Conservation (phyloP, 116 monocot genomes). For the Cymodocea nodosa region DNA sequence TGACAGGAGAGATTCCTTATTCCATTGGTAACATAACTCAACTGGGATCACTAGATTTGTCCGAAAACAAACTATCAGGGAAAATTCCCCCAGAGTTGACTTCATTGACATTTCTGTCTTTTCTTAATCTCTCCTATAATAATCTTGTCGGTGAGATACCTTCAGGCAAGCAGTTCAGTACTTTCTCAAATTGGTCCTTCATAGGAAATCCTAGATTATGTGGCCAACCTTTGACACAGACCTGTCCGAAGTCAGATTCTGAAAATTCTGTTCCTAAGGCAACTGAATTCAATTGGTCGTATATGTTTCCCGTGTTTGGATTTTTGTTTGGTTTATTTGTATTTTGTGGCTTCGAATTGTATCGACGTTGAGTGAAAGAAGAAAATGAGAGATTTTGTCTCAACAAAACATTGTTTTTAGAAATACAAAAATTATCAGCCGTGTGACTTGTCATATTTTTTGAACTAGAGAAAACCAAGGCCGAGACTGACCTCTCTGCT, state of each 20-base stretch:
- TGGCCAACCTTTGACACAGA: conserved; percentile 27
- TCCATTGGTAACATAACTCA: conserved; percentile 29
- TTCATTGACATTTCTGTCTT: conserved; percentile 45
- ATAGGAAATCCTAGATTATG: conserved; percentile 42
- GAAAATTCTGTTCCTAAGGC: not conserved
- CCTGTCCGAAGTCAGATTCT: conserved; percentile 9
- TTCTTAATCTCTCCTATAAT: conserved; percentile 50
- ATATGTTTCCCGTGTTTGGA: conserved; percentile 8
- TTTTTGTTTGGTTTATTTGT: too few relatives aligned
- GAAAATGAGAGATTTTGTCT: too few relatives aligned
- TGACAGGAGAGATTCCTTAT: conserved; percentile 38
- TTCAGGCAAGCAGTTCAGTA: conserved; percentile 22
- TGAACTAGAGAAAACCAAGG: too few relatives aligned
- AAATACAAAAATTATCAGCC: too few relatives aligned
- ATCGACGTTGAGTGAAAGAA: too few relatives aligned
- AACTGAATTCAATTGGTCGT: conserved; percentile 1
- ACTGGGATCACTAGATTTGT: conserved; percentile 67
- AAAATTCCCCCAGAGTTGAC: conserved; percentile 35
- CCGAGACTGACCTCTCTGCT: too few relatives aligned
- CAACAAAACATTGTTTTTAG: too few relatives aligned
- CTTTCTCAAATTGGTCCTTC: conserved; percentile 40
- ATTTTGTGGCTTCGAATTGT: too few relatives aligned
- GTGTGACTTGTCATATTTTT: too few relatives aligned
- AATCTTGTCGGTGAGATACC: conserved; percentile 51
- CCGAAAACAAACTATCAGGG: conserved; percentile 40